Evolutionary conservation across 2,329 filamentous ascomycete species (phyloP).

Genomic region (Xylaria arbuscula): DNA sequence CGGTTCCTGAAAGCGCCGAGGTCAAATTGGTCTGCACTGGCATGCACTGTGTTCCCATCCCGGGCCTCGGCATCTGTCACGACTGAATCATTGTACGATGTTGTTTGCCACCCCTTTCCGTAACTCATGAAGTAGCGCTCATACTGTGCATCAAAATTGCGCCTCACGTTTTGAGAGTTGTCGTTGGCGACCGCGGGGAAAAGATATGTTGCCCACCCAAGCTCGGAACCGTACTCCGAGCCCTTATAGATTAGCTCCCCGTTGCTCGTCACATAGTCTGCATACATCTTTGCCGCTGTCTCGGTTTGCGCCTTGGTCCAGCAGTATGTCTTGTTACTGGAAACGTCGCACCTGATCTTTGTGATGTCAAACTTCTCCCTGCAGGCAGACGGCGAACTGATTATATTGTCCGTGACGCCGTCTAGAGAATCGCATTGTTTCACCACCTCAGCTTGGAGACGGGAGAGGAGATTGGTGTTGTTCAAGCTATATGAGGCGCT

Average conservation of each 20-base stretch:
- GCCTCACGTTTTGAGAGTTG: constrained; percentile 40
- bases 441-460: constrained; percentile 56
- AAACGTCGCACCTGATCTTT: constrained; percentile 49
- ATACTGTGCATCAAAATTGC: constrained; percentile 47
- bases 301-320: constrained; percentile 54
- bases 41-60: constrained; percentile 41
- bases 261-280: constrained; percentile 43
- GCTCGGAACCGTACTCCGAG: constrained; percentile 59
- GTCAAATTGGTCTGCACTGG: constrained; percentile 48
- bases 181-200: constrained; percentile 40
- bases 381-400: constrained; percentile 55
- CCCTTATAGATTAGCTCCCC: constrained; percentile 49
- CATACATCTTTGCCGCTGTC: constrained; percentile 46
- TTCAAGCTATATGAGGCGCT: constrained; percentile 55
- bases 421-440: constrained; percentile 58
- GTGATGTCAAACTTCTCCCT: constrained; percentile 48
- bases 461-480: constrained; percentile 52
- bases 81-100: constrained; percentile 46
- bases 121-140: constrained; percentile 47
- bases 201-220: constrained; percentile 44
- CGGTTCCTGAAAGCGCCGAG: constrained; percentile 45
- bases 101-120: constrained; percentile 42
- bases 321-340: constrained; percentile 48
- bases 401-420: constrained; percentile 56
- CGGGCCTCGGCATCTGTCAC: constrained; percentile 42